Evolutionary conservation across 2,329 filamentous ascomycete genomes (phyloP).

Genomic region (Dactylellina haptotyla): DNA sequence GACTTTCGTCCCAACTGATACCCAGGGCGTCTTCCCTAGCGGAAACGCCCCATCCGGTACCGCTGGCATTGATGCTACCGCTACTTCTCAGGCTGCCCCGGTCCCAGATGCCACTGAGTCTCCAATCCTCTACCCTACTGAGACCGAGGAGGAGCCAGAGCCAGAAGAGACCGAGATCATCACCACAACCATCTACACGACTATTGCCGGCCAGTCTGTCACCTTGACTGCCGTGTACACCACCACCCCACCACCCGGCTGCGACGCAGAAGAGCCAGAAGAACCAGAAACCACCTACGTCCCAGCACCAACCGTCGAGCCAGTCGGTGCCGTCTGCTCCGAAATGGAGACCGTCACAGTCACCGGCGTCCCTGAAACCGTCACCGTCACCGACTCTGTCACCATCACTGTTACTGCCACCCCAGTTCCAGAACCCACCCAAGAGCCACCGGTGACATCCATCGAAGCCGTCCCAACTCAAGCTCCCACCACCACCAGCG

Average conservation of each 20-base stretch:
- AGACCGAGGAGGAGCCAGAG: constrained; percentile 16
- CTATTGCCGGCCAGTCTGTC: constrained; percentile 39
- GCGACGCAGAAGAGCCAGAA: constrained; percentile 36
- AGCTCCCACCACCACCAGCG: neutral
- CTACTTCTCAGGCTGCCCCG: constrained; percentile 9
- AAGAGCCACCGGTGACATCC: neutral
- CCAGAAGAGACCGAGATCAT: constrained; percentile 9
- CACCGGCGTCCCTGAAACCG: constrained; percentile 19
- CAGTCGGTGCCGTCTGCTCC: no score
- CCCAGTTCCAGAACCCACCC: neutral
- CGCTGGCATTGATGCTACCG: constrained; percentile 9
- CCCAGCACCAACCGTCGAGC: neutral
- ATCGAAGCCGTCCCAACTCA: constrained; percentile 8
- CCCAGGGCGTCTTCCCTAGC: constrained; percentile 32
- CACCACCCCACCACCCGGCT: constrained; percentile 34
- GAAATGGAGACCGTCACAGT: constrained; percentile 1
- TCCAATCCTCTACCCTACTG: neutral
- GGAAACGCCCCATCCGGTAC: constrained; percentile 19
- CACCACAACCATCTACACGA: constrained; percentile 42
- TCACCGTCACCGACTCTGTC: constrained; percentile 18
- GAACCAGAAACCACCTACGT: constrained; percentile 9
- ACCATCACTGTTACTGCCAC: constrained; percentile 34
- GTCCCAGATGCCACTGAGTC: constrained; percentile 11
- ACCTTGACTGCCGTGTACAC: constrained; percentile 44
- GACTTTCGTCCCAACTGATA: constrained; percentile 17